Conservation (phyloP, 148 eudicot genomes). For the Rheum nobile region DNA sequence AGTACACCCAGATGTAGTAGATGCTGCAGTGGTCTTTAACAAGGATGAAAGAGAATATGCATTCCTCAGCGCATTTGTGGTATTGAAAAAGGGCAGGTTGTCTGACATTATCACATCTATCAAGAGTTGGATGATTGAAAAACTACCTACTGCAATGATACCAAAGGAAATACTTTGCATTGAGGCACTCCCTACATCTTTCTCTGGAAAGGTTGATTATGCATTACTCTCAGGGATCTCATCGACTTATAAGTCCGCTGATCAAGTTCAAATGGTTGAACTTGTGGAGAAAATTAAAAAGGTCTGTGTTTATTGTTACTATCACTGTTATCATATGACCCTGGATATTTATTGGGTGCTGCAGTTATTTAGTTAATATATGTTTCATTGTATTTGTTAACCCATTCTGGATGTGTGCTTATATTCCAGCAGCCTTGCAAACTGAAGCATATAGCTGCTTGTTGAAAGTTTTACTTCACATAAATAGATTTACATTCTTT, state of each 20-base stretch:
- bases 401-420: not conserved
- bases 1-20: constrained; percentile 43
- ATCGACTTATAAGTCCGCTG: constrained; percentile 12
- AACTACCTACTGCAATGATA: constrained; percentile 61
- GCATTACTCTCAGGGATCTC: constrained; percentile 24
- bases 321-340: not conserved
- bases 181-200: constrained; percentile 51
- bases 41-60: constrained; percentile 28
- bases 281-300: constrained; percentile 33
- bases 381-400: not conserved
- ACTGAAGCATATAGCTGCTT: not conserved
- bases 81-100: constrained; percentile 20
- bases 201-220: constrained; percentile 77
- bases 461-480: not conserved
- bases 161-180: constrained; percentile 41
- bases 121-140: constrained; percentile 48
- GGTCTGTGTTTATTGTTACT: not conserved
- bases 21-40: constrained; percentile 59
- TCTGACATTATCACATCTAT: constrained; percentile 29
- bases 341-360: not conserved
- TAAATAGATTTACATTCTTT: not conserved
- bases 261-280: constrained; percentile 17
- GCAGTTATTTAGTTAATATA: not conserved
- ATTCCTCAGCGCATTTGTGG: constrained; percentile 58
- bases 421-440: not conserved